A percentile compares a stretch with the other conserved stretches of the same genome.
phyloP scores from a whole-genome alignment of 306 rosid genomes.

The Begonia masoniana region DNA sequence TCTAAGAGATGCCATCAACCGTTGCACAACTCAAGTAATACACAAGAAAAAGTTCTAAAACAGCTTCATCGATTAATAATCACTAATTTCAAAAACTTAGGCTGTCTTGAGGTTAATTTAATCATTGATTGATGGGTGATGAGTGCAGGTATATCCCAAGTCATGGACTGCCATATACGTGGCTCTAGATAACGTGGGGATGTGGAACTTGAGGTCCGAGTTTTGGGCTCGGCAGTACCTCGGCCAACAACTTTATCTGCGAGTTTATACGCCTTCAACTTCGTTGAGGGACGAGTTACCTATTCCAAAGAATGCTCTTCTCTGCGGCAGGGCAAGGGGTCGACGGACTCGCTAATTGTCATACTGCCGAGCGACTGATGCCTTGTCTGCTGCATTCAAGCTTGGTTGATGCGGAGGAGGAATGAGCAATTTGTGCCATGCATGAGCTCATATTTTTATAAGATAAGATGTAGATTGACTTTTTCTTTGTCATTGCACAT shows the following conservation, averaged over 20 bases:
- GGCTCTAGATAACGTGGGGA: slow-evolving; percentile 9
- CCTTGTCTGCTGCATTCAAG: too few relatives aligned
- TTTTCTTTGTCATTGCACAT: too few relatives aligned
- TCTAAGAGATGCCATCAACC: slow-evolving; percentile 12
- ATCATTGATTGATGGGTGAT: too few relatives aligned
- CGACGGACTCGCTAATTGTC: slow-evolving; percentile 8
- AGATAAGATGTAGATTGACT: too few relatives aligned
- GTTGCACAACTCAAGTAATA: slow-evolving; percentile 13
- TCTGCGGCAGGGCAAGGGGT: slow-evolving; percentile 13
- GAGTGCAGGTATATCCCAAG: slow-evolving; percentile 10
- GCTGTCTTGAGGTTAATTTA: too few relatives aligned
- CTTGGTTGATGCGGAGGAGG: too few relatives aligned
- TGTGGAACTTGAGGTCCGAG: slow-evolving; percentile 17
- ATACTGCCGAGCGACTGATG: too few relatives aligned
- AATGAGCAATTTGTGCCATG: too few relatives aligned
- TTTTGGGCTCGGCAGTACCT: slow-evolving; percentile 14
- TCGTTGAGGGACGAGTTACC: slow-evolving; percentile 15
- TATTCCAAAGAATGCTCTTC: slow-evolving; percentile 18
- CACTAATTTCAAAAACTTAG: too few relatives aligned
- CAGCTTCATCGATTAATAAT: too few relatives aligned
- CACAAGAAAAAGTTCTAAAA: too few relatives aligned
- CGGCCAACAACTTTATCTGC: slow-evolving; percentile 13
- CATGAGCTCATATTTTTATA: too few relatives aligned
- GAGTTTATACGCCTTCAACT: slow-evolving; percentile 11
- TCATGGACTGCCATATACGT: slow-evolving; percentile 16